Base-by-base conservation (phyloP, 1,284 basidiomycete species). In the Pyrrhoderma noxium region DNA sequence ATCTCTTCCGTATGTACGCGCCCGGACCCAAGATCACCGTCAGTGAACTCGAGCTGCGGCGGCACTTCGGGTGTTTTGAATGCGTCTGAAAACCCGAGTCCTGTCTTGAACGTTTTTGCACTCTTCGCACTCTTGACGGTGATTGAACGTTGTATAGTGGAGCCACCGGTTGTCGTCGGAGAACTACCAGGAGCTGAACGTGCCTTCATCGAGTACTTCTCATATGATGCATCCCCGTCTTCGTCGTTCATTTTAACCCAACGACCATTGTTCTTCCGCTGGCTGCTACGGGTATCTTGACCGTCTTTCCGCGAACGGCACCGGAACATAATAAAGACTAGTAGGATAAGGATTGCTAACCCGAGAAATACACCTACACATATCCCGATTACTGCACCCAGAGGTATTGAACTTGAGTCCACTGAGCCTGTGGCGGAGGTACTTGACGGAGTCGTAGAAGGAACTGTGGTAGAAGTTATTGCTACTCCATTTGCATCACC, bases 221-320 rank as follows among this genome's bases (percentile, higher is more conserved):
- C 51, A n/a, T 43, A 43, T 22, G 27, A 42, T n/a, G 34, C 53
- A 27, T 50, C 42, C 14, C 38, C 41, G 27, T 46, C 54, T n/a
- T 45, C 38, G 21, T 56, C 54, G 21, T 52, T 51, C 54, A 56
- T 56, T 38, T 53, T 52, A n/a, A 56, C 51, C 54, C 54, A 56
- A 21, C 54, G 45, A 11, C 54, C 54, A 25, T 46, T 52, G 23
- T 53, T 56, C 13, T 47, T 39, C 40, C 54, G 45, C 36, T 52
- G 47, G 13, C 38, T 23, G 13, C 38, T 42, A 21, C 34, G 36
- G 13, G 23, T 18, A 8, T 5, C 16, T 16, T 22, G 22, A 5
- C 18, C 14, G 2, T 31, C 31, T 19, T 40, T 50, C 14, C 31
- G 16, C 8, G 22, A 5, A n/a, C 49, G 44, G 18, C 35, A 45